Percentiles rank a stretch among this genome's conserved stretches.
These are phyloP conservation scores for Geum urbanum DNA, from an alignment of 306 rosid species.

Conservation along the genomic window DNA sequence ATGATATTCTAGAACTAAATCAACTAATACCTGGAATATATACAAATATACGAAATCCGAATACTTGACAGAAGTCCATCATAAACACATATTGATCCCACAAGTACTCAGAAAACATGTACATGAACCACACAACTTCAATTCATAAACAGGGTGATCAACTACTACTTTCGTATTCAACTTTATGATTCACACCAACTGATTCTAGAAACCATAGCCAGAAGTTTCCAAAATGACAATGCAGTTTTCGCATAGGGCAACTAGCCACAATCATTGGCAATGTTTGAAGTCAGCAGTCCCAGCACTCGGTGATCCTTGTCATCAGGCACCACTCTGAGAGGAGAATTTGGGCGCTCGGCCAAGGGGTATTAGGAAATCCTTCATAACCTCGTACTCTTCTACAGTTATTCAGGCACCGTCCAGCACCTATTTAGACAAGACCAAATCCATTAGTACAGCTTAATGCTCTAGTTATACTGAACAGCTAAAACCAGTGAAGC, in stretches of 20 bases:
- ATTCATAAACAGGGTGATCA: conserved; percentile 1
- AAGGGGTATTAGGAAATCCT: conserved; percentile 72
- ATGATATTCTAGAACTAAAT: neutral
- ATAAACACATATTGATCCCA: neutral
- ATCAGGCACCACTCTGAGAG: conserved; percentile 68
- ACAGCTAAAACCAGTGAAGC: neutral
- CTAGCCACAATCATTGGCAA: neutral
- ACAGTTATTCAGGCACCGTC: conserved; percentile 52
- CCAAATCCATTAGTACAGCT: conserved; percentile 23
- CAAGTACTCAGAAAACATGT: neutral
- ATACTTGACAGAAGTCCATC: neutral
- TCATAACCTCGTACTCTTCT: conserved; percentile 74
- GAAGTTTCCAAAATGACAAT: neutral
- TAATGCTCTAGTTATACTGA: neutral
- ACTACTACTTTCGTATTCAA: neutral
- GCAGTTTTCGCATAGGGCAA: neutral
- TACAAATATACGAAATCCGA: neutral
- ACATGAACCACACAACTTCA: neutral
- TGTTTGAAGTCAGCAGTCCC: neutral
- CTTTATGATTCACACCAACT: neutral
- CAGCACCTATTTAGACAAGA: conserved; percentile 56
- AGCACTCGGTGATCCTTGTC: neutral
- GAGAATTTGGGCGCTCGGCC: conserved; percentile 76
- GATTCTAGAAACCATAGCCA: neutral
- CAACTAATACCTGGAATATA: neutral